Percentiles rank a stretch among this genome's conserved stretches.
Evolutionary conservation across 2,329 filamentous ascomycete species (phyloP).

Genomic region (Pseudodiploospora longispora): DNA sequence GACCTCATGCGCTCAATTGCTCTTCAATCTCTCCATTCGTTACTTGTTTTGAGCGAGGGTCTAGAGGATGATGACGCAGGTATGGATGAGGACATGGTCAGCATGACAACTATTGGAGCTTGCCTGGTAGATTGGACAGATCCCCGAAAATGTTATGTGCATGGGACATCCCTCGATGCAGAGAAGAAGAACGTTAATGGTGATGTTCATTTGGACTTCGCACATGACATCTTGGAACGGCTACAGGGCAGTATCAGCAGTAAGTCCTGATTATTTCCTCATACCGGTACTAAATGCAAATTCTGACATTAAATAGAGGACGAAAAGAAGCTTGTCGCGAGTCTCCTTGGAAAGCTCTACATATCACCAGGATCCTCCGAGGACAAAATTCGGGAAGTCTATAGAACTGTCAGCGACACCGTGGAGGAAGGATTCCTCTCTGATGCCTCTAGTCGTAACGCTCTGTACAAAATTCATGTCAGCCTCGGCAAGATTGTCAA

Average conservation of each 20-base stretch:
- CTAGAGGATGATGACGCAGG: conserved; percentile 70
- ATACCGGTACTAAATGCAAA: not conserved
- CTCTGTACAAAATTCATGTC: conserved; percentile 61
- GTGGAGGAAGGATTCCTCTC: conserved; percentile 54
- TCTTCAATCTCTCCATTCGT: conserved; percentile 64
- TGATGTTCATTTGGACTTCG: conserved; percentile 73
- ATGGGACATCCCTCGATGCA: conserved; percentile 40
- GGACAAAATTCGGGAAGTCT: conserved; percentile 48
- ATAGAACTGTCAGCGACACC: conserved; percentile 50
- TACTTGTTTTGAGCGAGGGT: conserved; percentile 65
- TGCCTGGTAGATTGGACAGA: conserved; percentile 94
- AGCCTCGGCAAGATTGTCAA: conserved; percentile 61
- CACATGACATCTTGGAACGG: conserved; percentile 67
- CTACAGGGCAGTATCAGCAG: conserved; percentile 59
- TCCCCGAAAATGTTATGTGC: conserved; percentile 65
- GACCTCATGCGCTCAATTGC: conserved; percentile 69
- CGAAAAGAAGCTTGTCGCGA: conserved; percentile 74
- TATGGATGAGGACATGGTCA: conserved; percentile 69
- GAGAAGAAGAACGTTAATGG: conserved; percentile 60
- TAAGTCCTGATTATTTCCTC: conserved; percentile 36
- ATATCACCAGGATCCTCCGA: conserved; percentile 60
- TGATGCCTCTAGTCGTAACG: conserved; percentile 55
- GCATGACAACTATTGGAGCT: conserved; percentile 67
- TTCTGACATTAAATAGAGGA: conserved; percentile 51
- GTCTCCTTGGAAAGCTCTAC: conserved; percentile 74